Base-by-base conservation (phyloP, 148 eudicot genomes). In the Persicaria tinctoria region DNA sequence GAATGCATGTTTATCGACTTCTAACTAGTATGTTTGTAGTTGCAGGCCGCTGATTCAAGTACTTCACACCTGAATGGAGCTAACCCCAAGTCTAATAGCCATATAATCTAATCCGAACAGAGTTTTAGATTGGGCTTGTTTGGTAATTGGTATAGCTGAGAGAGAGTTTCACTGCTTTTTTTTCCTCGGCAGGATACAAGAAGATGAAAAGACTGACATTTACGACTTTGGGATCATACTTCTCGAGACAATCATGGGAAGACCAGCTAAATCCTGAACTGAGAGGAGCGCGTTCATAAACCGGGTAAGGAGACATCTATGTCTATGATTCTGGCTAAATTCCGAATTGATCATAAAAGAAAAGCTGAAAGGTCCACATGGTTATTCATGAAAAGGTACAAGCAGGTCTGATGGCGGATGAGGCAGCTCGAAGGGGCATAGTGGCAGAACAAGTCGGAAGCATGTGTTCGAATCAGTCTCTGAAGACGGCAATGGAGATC, bases 151-250 rank as follows among this genome's bases (percentile, higher is more conserved):
- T 23, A 23, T 23, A 23, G 27, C 27, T 23, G 27, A 23, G 27
- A n/a, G n/a, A n/a, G n/a, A 32, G 41, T 32, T 49, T 48, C 27
- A 14, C 63, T 48, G 46, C 13, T 69, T 53, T 9, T 80, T 74
- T 59, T 14, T 80, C 3, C 41, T 32, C 59, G 32, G 63, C 84
- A 91, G 97, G 82, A 78, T 76, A 56, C 80, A 83, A 56, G 76
- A 88, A 63, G 88, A 87, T 59, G 98, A 94, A 45, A 90, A 87
- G 83, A 71, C 56, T 55, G 97, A 92, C 75, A 76, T 95, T 6
- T 86, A 90, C 62, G 92, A 90, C 76, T 90, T 92, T 68, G 98
- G 98, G 73, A 91, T 87, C 9, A 85, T 95, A 82, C 74, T 92
- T 70, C 86, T 92, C 2, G 97, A 95, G 72, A 75, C 89, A 32